Evolutionary conservation across 176 grass and related monocot genomes (phyloP).

Genomic region (Zea luxurians): DNA sequence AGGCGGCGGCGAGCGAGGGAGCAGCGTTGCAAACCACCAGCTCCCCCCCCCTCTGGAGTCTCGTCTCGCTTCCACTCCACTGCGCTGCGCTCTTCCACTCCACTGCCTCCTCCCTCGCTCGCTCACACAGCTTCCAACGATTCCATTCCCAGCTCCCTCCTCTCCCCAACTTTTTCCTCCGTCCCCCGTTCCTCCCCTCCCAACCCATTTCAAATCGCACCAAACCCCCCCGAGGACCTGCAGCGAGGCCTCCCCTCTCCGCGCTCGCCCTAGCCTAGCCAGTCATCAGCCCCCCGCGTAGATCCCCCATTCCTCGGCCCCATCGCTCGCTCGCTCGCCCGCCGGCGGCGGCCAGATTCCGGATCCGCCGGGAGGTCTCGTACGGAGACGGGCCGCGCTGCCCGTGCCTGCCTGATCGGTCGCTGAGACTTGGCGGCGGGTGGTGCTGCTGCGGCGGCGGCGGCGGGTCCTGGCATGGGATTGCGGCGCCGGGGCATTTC

Average conservation of each 20-base stretch:
- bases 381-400: neutral
- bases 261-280: neutral
- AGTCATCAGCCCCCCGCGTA: neutral
- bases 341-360: slow-evolving; percentile 29
- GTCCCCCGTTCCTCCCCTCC: slow-evolving; percentile 21
- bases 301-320: slow-evolving; percentile 38
- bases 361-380: slow-evolving; percentile 30
- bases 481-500: slow-evolving; percentile 43
- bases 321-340: neutral
- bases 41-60: neutral
- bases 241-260: slow-evolving; percentile 10
- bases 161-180: neutral
- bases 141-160: slow-evolving; percentile 27
- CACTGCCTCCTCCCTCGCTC: neutral
- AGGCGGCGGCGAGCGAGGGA: too few relatives aligned
- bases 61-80: neutral
- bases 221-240: slow-evolving; percentile 21
- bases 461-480: slow-evolving; percentile 1
- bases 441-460: neutral
- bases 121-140: slow-evolving; percentile 31
- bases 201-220: slow-evolving; percentile 62
- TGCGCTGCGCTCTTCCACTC: neutral
- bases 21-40: slow-evolving; percentile 8
- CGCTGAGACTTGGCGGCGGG: neutral
- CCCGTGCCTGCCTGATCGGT: slow-evolving; percentile 10